These are phyloP conservation scores for Clitopilus hobsonii DNA, from an alignment of 768 basidiomycete genomes.

Conservation along the genomic window DNA sequence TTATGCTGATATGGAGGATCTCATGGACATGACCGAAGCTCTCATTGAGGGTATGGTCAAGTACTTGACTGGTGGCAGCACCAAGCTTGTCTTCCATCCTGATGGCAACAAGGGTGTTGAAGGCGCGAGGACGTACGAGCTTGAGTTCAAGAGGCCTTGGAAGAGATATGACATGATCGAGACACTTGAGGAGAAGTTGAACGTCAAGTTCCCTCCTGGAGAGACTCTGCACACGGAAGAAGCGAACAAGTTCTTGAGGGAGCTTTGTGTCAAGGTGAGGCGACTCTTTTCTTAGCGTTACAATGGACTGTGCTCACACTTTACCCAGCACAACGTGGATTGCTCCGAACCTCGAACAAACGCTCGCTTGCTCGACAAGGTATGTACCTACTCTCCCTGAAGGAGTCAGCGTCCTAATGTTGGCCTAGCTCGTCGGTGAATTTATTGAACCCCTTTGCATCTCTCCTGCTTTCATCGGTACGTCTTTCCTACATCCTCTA, in stretches of 20 bases:
- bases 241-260: slow-evolving; percentile 84
- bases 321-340: slow-evolving; percentile 82
- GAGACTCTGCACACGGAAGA: slow-evolving; percentile 84
- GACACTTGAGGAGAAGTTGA: slow-evolving; percentile 91
- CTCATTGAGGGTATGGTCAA: slow-evolving; percentile 91
- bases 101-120: slow-evolving; percentile 84
- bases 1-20: slow-evolving; percentile 97
- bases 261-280: slow-evolving; percentile 76
- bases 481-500: slow-evolving; percentile 10
- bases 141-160: slow-evolving; percentile 94
- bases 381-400: slow-evolving; percentile 16
- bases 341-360: slow-evolving; percentile 96
- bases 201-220: slow-evolving; percentile 89
- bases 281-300: background rate
- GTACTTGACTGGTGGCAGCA: slow-evolving; percentile 75
- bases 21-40: slow-evolving; percentile 95
- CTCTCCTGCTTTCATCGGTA: slow-evolving; percentile 93
- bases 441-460: slow-evolving; percentile 97
- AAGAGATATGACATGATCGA: slow-evolving; percentile 98
- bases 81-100: slow-evolving; percentile 82
- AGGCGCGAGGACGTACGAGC: slow-evolving; percentile 54
- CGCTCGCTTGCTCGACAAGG: slow-evolving; percentile 92
- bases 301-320: background rate
- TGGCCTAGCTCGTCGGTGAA: slow-evolving; percentile 84
- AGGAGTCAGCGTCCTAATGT: background rate